Percentiles rank a stretch among this genome's conserved stretches.
Evolutionary conservation across 495 filamentous ascomycete genomes (phyloP).

Genomic region (Trichocladium uniseriatum): DNA sequence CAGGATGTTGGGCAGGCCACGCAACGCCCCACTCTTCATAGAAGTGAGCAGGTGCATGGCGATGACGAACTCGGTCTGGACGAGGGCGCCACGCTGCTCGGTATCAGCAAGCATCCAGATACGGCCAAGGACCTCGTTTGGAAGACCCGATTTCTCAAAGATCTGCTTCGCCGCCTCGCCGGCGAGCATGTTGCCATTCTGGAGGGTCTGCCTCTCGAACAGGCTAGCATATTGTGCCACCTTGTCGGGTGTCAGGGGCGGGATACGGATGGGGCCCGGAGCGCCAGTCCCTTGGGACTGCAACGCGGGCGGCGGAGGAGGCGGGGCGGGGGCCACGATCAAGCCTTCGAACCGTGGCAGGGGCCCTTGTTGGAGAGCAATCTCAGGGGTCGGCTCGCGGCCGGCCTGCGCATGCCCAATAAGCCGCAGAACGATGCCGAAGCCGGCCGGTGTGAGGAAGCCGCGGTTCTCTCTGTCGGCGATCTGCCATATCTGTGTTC

Average conservation of each 20-base stretch:
- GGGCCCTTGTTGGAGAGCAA: slow-evolving; percentile 66
- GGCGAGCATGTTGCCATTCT: slow-evolving; percentile 65
- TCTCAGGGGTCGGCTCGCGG: slow-evolving; percentile 65
- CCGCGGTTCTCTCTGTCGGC: slow-evolving; percentile 94
- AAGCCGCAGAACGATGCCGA: slow-evolving; percentile 81
- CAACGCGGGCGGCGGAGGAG: slow-evolving; percentile 40
- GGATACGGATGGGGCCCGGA: slow-evolving; percentile 70
- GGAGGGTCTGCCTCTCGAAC: slow-evolving; percentile 78
- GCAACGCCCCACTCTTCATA: slow-evolving; percentile 71
- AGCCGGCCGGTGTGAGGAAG: slow-evolving; percentile 81
- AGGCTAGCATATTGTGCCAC: slow-evolving; percentile 73
- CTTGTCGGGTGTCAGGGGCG: slow-evolving; percentile 81
- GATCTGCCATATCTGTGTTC: slow-evolving; percentile 88
- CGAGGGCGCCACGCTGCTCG: slow-evolving; percentile 82
- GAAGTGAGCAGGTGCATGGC: slow-evolving; percentile 96
- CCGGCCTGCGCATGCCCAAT: slow-evolving; percentile 93
- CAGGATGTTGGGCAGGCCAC: slow-evolving; percentile 68
- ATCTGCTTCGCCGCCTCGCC: slow-evolving; percentile 88
- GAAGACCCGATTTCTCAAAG: slow-evolving; percentile 82
- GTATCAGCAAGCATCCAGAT: slow-evolving; percentile 95
- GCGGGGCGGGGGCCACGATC: slow-evolving; percentile 34
- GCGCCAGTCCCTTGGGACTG: slow-evolving; percentile 57
- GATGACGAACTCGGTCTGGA: slow-evolving; percentile 87
- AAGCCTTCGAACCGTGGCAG: slow-evolving; percentile 84
- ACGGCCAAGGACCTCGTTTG: slow-evolving; percentile 80